Conservation (phyloP, 108 stramenopile genomes). For the Tribonema minus region DNA sequence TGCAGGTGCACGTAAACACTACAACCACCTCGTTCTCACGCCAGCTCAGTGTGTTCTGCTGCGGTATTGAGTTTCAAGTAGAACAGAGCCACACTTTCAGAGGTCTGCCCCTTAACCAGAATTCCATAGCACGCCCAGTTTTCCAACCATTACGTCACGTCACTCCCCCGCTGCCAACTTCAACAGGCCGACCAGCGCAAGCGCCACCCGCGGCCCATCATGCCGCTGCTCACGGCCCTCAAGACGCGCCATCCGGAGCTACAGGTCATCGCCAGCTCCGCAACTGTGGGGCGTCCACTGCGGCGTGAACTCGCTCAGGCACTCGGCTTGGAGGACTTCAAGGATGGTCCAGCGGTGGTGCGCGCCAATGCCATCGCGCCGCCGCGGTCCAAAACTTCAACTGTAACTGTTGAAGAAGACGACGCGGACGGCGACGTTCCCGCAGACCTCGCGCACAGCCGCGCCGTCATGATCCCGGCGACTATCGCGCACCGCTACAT, state of each 20-base stretch:
- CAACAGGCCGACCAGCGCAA: constrained; percentile 30
- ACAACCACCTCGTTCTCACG: no score
- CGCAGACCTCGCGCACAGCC: constrained; percentile 9
- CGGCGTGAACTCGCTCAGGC: constrained; percentile 77
- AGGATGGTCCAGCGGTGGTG: not conserved
- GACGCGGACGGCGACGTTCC: not conserved
- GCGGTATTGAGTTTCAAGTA: no score
- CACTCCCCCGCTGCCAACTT: no score
- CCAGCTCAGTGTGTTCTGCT: no score
- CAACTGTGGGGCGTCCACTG: constrained; percentile 85
- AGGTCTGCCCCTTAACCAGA: no score
- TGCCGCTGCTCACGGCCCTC: constrained; percentile 13
- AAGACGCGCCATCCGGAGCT: not conserved
- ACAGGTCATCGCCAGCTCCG: constrained; percentile 70
- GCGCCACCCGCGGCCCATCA: constrained; percentile 23
- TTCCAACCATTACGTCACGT: no score
- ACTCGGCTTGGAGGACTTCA: no score
- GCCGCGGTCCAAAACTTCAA: constrained; percentile 2
- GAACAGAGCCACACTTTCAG: no score
- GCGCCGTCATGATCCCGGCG: constrained; percentile 25
- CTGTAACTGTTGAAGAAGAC: not conserved
- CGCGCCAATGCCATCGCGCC: not conserved
- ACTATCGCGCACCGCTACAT: constrained; percentile 17
- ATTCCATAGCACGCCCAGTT: no score
- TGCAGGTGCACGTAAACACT: no score